Percentiles rank a stretch among this genome's conserved stretches.
Conservation (phyloP, 2,329 filamentous ascomycete genomes). For the Dichotomopilus funicola region DNA sequence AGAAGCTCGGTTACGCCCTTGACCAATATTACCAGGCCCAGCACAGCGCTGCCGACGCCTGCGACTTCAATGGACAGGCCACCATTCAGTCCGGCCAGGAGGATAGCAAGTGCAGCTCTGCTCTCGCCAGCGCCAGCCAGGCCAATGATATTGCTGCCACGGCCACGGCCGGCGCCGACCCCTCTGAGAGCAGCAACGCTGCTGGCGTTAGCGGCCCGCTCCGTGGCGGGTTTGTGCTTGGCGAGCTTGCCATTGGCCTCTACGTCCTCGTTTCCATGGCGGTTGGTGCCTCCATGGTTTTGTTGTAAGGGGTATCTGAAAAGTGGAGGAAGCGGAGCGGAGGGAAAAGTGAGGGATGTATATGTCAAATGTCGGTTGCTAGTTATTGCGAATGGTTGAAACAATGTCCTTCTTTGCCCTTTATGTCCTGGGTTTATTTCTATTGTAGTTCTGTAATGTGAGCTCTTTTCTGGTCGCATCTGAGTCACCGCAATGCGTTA, state of each 20-base stretch:
- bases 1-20: conserved; percentile 68
- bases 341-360: too few species aligned
- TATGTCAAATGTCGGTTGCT: too few species aligned
- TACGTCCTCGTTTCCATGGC: conserved; percentile 48
- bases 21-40: conserved; percentile 64
- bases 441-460: too few species aligned
- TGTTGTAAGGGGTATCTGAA: conserved; percentile 36
- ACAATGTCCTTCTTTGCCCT: too few species aligned
- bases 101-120: conserved; percentile 47
- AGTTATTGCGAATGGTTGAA: too few species aligned
- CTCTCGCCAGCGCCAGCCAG: conserved; percentile 58
- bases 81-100: conserved; percentile 40
- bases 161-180: conserved; percentile 36
- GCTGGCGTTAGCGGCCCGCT: conserved; percentile 31
- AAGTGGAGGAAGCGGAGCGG: too few species aligned
- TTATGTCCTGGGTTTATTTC: too few species aligned
- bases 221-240: conserved; percentile 38
- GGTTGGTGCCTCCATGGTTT: conserved; percentile 47
- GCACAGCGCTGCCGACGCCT: conserved; percentile 50
- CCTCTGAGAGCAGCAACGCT: conserved; percentile 32
- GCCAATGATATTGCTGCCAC: conserved; percentile 43
- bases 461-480: too few species aligned
- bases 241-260: conserved; percentile 42
- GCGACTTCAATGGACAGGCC: conserved; percentile 65
- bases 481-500: too few species aligned